Percentiles rank a stretch among this genome's conserved stretches.
These are phyloP conservation scores for Pulveroboletus sp. DNA, from an alignment of 768 basidiomycete genomes.

Conservation along the genomic window DNA sequence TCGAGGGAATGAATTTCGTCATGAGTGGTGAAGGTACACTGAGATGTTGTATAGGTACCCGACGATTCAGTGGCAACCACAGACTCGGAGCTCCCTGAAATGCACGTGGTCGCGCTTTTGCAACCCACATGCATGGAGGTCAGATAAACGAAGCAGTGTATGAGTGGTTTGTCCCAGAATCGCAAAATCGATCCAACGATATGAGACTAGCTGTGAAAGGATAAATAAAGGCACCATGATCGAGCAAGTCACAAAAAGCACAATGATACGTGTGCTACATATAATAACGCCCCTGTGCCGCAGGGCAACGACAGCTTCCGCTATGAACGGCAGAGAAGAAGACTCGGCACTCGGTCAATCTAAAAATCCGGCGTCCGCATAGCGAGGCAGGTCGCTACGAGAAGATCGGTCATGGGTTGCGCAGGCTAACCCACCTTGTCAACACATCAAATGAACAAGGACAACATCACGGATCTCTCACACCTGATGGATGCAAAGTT, in stretches of 20 bases:
- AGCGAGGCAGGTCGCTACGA: slow-evolving; percentile 32
- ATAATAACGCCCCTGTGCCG: not conserved
- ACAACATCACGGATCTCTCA: not conserved
- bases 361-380: slow-evolving; percentile 30
- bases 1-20: slow-evolving; percentile 22
- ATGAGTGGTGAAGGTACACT: slow-evolving; percentile 20
- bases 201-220: slow-evolving; percentile 3
- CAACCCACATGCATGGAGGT: not conserved
- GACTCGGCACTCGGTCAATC: not conserved
- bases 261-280: not conserved
- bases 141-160: not conserved
- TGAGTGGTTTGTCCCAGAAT: not conserved
- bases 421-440: slow-evolving; percentile 15
- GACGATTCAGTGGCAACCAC: no score
- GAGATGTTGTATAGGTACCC: not conserved
- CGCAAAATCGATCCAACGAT: no score
- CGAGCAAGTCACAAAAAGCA: no score
- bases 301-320: not conserved
- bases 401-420: slow-evolving; percentile 24
- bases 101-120: not conserved
- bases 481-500: slow-evolving; percentile 29
- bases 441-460: not conserved
- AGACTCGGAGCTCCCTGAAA: not conserved
- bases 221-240: not conserved
- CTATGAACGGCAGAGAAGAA: not conserved